These are phyloP conservation scores for Populus tomentosa DNA, from an alignment of 441 rosid genomes.

Conservation along the genomic window DNA sequence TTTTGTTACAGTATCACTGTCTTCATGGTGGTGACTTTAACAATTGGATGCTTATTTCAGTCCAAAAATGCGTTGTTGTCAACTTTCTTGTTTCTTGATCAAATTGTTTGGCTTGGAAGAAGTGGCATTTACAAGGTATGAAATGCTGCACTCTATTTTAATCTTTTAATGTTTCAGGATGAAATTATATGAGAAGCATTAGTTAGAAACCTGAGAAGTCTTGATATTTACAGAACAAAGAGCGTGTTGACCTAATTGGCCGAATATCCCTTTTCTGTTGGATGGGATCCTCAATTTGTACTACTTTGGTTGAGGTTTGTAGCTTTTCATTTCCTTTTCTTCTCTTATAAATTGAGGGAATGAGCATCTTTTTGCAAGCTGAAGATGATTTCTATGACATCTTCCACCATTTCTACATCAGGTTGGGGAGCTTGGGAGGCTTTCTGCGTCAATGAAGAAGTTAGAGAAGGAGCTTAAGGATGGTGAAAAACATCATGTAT, in stretches of 20 bases:
- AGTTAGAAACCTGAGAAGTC: background rate
- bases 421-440: constrained; percentile 88
- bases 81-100: constrained; percentile 93
- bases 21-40: constrained; percentile 7
- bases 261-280: constrained; percentile 91
- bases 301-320: constrained; percentile 82
- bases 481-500: constrained; percentile 58
- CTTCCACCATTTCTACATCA: constrained; percentile 19
- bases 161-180: constrained; percentile 2
- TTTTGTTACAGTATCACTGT: background rate
- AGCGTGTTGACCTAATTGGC: constrained; percentile 71
- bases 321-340: background rate
- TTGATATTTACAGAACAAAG: constrained; percentile 59
- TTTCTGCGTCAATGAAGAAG: constrained; percentile 73
- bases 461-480: constrained; percentile 67
- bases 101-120: constrained; percentile 96
- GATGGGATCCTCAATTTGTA: constrained; percentile 81
- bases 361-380: background rate
- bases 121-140: constrained; percentile 84
- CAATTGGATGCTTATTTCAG: constrained; percentile 40
- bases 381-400: background rate
- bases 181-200: background rate
- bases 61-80: constrained; percentile 88
- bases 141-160: background rate
- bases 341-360: background rate